phyloP scores from a whole-genome alignment of 371 early-diverging fungal species.

The Polyrhizophydium stewartii region DNA sequence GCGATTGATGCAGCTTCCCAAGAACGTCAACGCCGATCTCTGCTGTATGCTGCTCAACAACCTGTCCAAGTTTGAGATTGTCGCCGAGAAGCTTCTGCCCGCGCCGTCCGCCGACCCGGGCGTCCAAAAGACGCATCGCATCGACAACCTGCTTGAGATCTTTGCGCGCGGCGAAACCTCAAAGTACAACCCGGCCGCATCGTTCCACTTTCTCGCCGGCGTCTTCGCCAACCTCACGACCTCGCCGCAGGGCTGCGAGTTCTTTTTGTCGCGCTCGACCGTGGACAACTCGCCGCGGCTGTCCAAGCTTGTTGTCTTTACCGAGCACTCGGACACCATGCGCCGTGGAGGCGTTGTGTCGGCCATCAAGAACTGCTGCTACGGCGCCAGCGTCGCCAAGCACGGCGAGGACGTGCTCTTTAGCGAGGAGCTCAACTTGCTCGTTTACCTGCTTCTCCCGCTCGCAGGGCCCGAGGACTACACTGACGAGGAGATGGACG shows the following conservation, averaged over 20 bases:
- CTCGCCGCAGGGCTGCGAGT: slow-evolving; percentile 55
- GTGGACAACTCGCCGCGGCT: slow-evolving; percentile 56
- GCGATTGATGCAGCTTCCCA: slow-evolving; percentile 40
- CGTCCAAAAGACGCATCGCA: slow-evolving; percentile 15
- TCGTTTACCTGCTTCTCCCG: slow-evolving; percentile 85
- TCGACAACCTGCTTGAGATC: slow-evolving; percentile 83
- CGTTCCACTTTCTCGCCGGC: slow-evolving; percentile 80
- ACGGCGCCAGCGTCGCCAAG: slow-evolving; percentile 21
- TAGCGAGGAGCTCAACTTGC: slow-evolving; percentile 64
- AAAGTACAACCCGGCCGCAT: slow-evolving; percentile 75
- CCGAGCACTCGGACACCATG: slow-evolving; percentile 74
- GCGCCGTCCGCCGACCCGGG: not conserved
- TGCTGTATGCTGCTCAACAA: slow-evolving; percentile 92
- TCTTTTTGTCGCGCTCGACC: slow-evolving; percentile 42
- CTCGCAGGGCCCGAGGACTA: slow-evolving; percentile 91
- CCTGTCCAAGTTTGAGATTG: slow-evolving; percentile 67
- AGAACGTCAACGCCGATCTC: slow-evolving; percentile 64
- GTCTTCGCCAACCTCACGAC: slow-evolving; percentile 88
- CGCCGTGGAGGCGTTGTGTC: slow-evolving; percentile 85
- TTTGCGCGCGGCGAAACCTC: slow-evolving; percentile 72
- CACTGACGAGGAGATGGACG: slow-evolving; percentile 86
- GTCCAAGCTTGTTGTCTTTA: slow-evolving; percentile 79
- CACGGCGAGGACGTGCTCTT: slow-evolving; percentile 44
- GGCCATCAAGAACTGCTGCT: slow-evolving; percentile 86
- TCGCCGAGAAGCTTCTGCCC: slow-evolving; percentile 15